phyloP scores from a whole-genome alignment of 345 rosid genomes.

The Tarenaya hassleriana region DNA sequence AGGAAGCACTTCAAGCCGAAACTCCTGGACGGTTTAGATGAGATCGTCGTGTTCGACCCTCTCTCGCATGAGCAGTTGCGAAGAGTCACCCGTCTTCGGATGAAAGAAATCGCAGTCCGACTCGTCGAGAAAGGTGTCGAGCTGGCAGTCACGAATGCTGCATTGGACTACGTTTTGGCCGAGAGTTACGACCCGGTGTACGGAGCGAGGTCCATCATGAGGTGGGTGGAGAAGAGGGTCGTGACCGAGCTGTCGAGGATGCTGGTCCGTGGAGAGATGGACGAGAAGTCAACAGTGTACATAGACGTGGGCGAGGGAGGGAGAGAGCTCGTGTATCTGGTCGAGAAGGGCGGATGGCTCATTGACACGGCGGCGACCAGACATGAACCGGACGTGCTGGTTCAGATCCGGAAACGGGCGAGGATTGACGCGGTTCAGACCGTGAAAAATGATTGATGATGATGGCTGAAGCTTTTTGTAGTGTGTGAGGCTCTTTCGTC shows the following conservation, averaged over 20 bases:
- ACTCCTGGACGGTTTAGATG: constrained; percentile 59
- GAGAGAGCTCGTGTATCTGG: constrained; percentile 27
- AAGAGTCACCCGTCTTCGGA: constrained; percentile 52
- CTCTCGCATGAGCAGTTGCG: constrained; percentile 62
- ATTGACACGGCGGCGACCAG: constrained; percentile 56
- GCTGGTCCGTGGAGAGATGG: constrained; percentile 65
- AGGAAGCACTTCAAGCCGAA: constrained; percentile 64
- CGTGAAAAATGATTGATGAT: constrained; percentile 53
- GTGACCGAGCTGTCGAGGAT: constrained; percentile 62
- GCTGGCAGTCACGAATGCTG: constrained; percentile 54
- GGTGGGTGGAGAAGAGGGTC: constrained; percentile 73
- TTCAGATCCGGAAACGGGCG: constrained; percentile 37
- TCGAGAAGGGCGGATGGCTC: constrained; percentile 55
- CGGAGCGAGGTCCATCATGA: constrained; percentile 64
- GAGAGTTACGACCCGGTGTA: constrained; percentile 71
- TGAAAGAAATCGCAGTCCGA: constrained; percentile 65
- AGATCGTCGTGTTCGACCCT: constrained; percentile 62
- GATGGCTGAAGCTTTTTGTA: constrained; percentile 22
- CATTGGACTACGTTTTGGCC: constrained; percentile 45
- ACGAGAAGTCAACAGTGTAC: constrained; percentile 59
- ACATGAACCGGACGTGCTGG: constrained; percentile 43
- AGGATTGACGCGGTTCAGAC: constrained; percentile 43
- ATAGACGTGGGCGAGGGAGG: constrained; percentile 41
- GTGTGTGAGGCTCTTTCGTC: not conserved
- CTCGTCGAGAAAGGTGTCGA: constrained; percentile 66